Evolutionary conservation across 176 grass and related monocot species (phyloP).

Genomic region (Tillandsia fasciculata): DNA sequence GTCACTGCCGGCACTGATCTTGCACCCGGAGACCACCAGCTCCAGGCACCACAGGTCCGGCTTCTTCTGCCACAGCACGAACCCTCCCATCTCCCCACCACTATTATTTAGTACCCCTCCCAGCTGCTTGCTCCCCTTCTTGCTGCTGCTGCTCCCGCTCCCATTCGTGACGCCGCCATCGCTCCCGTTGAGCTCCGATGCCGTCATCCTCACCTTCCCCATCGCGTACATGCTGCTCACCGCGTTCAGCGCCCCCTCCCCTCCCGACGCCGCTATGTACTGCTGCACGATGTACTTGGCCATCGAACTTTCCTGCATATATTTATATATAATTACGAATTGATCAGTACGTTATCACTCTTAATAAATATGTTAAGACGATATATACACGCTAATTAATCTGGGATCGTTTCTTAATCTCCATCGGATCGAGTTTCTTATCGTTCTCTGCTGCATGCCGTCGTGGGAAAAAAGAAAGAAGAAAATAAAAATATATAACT

Average conservation of each 20-base stretch:
- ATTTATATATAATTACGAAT: neutral
- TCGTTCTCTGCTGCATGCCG: too few relatives aligned
- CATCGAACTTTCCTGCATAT: constrained; percentile 61
- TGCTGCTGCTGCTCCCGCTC: constrained; percentile 15
- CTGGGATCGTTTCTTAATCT: too few relatives aligned
- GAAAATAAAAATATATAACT: neutral
- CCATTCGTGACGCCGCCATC: constrained; percentile 11
- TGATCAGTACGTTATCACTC: neutral
- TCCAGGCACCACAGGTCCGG: constrained; percentile 96
- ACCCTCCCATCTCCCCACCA: constrained; percentile 78
- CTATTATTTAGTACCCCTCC: constrained; percentile 24
- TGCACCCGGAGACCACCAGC: constrained; percentile 95
- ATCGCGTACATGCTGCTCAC: constrained; percentile 94
- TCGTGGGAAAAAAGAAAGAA: too few relatives aligned
- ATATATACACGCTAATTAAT: too few relatives aligned
- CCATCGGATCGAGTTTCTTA: too few relatives aligned
- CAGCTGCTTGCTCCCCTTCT: constrained; percentile 17
- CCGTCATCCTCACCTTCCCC: constrained; percentile 79
- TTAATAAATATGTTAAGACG: too few relatives aligned
- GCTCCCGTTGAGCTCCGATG: constrained; percentile 66
- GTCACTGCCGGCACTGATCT: constrained; percentile 96
- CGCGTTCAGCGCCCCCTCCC: constrained; percentile 70
- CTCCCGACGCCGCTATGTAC: constrained; percentile 92
- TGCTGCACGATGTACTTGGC: constrained; percentile 98
- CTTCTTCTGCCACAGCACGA: constrained; percentile 99